Conservation (phyloP, 441 rosid genomes). For the Populus hybrid region DNA sequence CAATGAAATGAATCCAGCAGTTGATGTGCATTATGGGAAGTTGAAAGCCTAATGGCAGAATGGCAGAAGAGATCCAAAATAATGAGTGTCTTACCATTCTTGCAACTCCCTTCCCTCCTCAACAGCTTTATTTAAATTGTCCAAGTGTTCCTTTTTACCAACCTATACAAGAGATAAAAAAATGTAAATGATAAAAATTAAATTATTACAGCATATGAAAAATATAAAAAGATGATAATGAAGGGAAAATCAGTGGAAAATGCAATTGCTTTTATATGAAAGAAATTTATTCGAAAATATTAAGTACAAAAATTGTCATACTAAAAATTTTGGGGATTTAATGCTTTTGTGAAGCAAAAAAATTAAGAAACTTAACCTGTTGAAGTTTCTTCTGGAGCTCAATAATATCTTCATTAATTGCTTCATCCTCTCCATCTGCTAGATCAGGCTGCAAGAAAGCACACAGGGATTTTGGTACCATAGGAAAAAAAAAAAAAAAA, state of each 20-base stretch:
- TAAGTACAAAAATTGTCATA: not conserved
- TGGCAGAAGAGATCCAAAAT: constrained; percentile 3
- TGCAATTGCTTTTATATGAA: not conserved
- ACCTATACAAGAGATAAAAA: constrained; percentile 25
- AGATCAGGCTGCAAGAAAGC: constrained; percentile 51
- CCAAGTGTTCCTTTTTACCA: constrained; percentile 32
- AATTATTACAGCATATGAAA: not conserved
- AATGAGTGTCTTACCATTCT: constrained; percentile 31
- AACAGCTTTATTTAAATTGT: constrained; percentile 33
- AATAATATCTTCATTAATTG: constrained; percentile 38
- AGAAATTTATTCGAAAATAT: not conserved
- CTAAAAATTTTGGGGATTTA: not conserved
- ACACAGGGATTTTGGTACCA: not conserved
- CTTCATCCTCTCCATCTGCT: constrained; percentile 55
- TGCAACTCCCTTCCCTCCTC: constrained; percentile 33
- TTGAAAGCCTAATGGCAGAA: not conserved
- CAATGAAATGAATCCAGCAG: not conserved
- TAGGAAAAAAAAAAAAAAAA: not conserved
- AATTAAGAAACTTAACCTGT: constrained; percentile 34
- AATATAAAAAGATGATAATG: not conserved
- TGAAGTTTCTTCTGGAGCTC: constrained; percentile 41
- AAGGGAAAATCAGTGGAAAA: not conserved
- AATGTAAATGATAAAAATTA: not conserved
- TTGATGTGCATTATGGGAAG: not conserved
- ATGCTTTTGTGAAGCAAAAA: not conserved